A percentile compares a stretch with the other conserved stretches of the same genome.
phyloP scores from a whole-genome alignment of 306 rosid species.

The Spatholobus suberectus region DNA sequence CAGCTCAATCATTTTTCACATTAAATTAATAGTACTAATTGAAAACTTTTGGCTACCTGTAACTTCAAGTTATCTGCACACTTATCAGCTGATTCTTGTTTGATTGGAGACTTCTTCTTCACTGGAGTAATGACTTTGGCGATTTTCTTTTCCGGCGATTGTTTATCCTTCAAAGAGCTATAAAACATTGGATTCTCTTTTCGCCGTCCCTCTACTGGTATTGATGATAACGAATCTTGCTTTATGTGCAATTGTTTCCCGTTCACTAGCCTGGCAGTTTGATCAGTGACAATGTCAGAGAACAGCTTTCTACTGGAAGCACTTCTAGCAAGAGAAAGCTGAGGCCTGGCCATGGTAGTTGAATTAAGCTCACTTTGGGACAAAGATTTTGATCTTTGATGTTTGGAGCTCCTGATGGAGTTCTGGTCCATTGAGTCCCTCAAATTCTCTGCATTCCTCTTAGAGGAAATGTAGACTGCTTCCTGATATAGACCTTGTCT shows the following conservation, averaged over 20 bases:
- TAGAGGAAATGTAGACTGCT: conserved; percentile 74
- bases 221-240: conserved; percentile 49
- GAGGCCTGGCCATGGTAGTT: conserved; percentile 48
- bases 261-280: conserved; percentile 45
- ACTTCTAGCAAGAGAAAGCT: conserved; percentile 68
- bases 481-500: conserved; percentile 87
- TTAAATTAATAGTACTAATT: background rate
- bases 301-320: conserved; percentile 65
- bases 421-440: conserved; percentile 52
- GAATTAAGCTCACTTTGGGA: conserved; percentile 70
- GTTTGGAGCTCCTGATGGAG: conserved; percentile 59
- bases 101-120: conserved; percentile 64
- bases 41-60: conserved; percentile 54
- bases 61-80: conserved; percentile 52
- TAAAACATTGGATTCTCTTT: conserved; percentile 59
- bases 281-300: conserved; percentile 47
- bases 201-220: conserved; percentile 57
- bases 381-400: conserved; percentile 79
- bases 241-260: conserved; percentile 54
- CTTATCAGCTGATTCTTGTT: conserved; percentile 61
- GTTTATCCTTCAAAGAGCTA: conserved; percentile 55
- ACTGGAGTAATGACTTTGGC: conserved; percentile 52
- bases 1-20: conserved; percentile 27
- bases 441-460: conserved; percentile 61
- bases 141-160: conserved; percentile 67